Percentiles rank a stretch among this genome's conserved stretches.
phyloP scores from a whole-genome alignment of 192 early-diverging fungal genomes.

The Rhizophagus prolifer region DNA sequence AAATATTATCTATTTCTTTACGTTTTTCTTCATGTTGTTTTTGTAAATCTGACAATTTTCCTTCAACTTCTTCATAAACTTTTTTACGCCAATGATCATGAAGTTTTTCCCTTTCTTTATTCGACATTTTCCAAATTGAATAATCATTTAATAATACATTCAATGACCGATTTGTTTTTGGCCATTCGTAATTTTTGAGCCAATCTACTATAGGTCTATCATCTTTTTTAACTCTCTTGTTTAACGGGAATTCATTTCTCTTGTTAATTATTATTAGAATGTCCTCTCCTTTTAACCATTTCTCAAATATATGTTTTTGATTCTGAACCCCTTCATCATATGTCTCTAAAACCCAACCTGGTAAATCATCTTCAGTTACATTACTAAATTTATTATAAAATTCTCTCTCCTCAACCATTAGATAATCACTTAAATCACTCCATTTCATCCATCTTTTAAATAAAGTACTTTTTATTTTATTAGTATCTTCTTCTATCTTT shows the following conservation, averaged over 20 bases:
- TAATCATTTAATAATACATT: neutral
- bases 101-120: constrained; percentile 41
- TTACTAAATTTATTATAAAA: neutral
- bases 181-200: neutral
- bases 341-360: neutral
- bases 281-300: neutral
- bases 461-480: constrained; percentile 25
- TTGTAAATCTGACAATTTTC: constrained; percentile 23
- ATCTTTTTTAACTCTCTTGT: no score
- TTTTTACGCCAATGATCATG: constrained; percentile 38
- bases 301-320: neutral
- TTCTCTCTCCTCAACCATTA: constrained; percentile 5
- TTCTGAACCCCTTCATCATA: neutral
- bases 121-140: constrained; percentile 53
- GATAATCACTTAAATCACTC: constrained; percentile 16
- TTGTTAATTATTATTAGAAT: neutral
- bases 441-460: constrained; percentile 7
- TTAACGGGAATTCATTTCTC: neutral
- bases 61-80: constrained; percentile 32
- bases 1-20: constrained; percentile 32
- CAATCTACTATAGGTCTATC: no score
- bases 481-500: constrained; percentile 1
- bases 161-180: neutral
- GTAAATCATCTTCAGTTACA: neutral
- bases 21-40: neutral